phyloP scores from a whole-genome alignment of 352 stramenopile species.

The Globisporangium radiosum region DNA sequence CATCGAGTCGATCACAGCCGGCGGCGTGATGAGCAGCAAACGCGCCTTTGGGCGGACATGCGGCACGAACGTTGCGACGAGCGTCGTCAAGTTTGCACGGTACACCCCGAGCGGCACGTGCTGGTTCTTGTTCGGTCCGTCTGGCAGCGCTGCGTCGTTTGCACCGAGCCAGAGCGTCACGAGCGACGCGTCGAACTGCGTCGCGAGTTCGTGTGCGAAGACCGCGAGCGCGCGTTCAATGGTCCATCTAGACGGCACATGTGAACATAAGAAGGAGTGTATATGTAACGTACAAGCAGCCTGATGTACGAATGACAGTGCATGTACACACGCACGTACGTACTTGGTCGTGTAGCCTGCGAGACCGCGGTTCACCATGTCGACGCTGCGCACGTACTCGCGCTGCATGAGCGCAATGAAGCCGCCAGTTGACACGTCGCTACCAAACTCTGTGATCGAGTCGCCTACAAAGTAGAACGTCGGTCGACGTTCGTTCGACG shows the following conservation, averaged over 20 bases:
- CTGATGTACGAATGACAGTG: background rate
- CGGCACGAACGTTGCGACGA: slow-evolving; percentile 17
- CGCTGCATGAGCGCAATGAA: slow-evolving; percentile 42
- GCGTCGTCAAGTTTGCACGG: slow-evolving; percentile 26
- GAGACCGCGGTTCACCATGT: slow-evolving; percentile 55
- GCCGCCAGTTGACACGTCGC: slow-evolving; percentile 25
- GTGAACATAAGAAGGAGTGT: background rate
- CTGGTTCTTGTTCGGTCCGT: slow-evolving; percentile 22
- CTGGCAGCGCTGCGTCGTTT: slow-evolving; percentile 43
- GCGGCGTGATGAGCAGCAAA: slow-evolving; percentile 41
- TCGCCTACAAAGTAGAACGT: slow-evolving; percentile 48
- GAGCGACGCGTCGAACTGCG: slow-evolving; percentile 21
- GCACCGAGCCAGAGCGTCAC: slow-evolving; percentile 53
- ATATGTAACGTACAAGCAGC: too few relatives aligned
- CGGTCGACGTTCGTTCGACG: slow-evolving; percentile 15
- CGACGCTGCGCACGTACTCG: slow-evolving; percentile 40
- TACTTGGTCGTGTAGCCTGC: slow-evolving; percentile 46
- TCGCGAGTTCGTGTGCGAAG: slow-evolving; percentile 27
- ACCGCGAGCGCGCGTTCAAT: slow-evolving; percentile 31
- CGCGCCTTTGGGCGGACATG: slow-evolving; percentile 16
- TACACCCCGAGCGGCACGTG: slow-evolving; percentile 44
- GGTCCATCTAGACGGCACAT: slow-evolving; percentile 21
- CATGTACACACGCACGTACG: background rate
- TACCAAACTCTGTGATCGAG: slow-evolving; percentile 57
- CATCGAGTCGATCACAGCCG: slow-evolving; percentile 27